Evolutionary conservation across 2,329 filamentous ascomycete species (phyloP).

Genomic region (Neofusicoccum parvum): DNA sequence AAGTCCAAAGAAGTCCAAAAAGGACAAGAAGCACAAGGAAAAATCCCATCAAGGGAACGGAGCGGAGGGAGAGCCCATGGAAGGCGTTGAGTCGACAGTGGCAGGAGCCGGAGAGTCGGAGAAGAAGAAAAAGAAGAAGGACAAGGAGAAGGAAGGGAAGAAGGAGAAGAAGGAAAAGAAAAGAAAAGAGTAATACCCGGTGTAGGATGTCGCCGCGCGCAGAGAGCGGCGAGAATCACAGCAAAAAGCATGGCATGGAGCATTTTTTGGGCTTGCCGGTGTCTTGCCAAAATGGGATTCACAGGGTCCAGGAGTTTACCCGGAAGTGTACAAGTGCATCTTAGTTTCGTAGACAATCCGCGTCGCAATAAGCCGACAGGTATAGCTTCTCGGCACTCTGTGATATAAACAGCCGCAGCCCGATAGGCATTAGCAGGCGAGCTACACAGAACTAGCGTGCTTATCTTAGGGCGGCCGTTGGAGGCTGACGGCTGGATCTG

Average conservation of each 20-base stretch:
- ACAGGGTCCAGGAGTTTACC: constrained; percentile 13
- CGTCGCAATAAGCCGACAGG: not conserved
- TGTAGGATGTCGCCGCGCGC: constrained; percentile 29
- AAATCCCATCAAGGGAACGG: constrained; percentile 21
- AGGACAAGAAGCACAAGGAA: constrained; percentile 21
- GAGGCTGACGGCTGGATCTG: constrained; percentile 11
- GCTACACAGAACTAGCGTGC: not conserved
- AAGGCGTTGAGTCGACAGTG: constrained; percentile 22
- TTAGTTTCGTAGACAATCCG: not conserved
- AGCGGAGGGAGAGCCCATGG: constrained; percentile 15
- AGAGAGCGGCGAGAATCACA: not conserved
- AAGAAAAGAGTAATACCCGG: constrained; percentile 34
- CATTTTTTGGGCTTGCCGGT: not conserved
- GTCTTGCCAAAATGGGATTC: constrained; percentile 4
- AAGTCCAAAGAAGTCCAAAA: constrained; percentile 35
- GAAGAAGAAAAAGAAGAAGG: constrained; percentile 29
- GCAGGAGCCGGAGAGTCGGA: constrained; percentile 8
- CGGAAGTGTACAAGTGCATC: not conserved
- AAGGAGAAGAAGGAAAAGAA: constrained; percentile 34
- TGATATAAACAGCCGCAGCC: not conserved
- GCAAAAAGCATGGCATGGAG: constrained; percentile 10
- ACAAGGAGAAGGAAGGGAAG: constrained; percentile 33
- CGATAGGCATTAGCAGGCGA: not conserved
- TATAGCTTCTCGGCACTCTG: not conserved
- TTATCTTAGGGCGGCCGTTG: constrained; percentile 2